phyloP scores from a whole-genome alignment of 106 monocot species.

The Xerophyta viscosa region DNA sequence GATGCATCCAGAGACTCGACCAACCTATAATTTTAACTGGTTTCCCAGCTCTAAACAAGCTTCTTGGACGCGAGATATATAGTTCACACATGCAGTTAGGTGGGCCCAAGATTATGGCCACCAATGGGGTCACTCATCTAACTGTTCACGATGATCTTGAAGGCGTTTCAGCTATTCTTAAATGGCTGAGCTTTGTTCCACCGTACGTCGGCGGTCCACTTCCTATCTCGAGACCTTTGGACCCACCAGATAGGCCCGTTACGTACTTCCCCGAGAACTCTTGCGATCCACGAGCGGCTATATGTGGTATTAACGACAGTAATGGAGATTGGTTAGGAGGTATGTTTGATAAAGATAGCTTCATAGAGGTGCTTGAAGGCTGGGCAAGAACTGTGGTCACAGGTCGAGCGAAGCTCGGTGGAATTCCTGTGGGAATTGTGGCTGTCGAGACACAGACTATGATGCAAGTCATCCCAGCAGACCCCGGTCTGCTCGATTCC shows the following conservation, averaged over 20 bases:
- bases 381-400: slow-evolving; percentile 99
- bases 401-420: slow-evolving; percentile 89
- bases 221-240: slow-evolving; percentile 45
- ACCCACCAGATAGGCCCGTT: slow-evolving; percentile 68
- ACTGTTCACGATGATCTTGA: slow-evolving; percentile 96
- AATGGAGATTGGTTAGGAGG: slow-evolving; percentile 76
- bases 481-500: slow-evolving; percentile 94
- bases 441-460: slow-evolving; percentile 96
- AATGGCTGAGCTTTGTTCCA: slow-evolving; percentile 94
- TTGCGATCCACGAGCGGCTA: slow-evolving; percentile 89
- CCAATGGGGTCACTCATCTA: slow-evolving; percentile 95
- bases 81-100: slow-evolving; percentile 99
- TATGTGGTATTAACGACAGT: slow-evolving; percentile 43
- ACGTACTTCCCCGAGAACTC: slow-evolving; percentile 78
- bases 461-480: slow-evolving; percentile 92
- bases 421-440: slow-evolving; percentile 91
- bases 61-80: slow-evolving; percentile 91
- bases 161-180: slow-evolving; percentile 80
- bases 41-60: slow-evolving; percentile 91
- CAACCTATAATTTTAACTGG: slow-evolving; percentile 97
- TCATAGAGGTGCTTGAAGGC: slow-evolving; percentile 86
- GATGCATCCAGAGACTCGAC: slow-evolving; percentile 93
- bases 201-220: slow-evolving; percentile 70
- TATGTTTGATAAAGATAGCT: slow-evolving; percentile 92
- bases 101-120: slow-evolving; percentile 98